Percentiles rank a stretch among this genome's conserved stretches.
Conservation (phyloP, 495 filamentous ascomycete genomes). For the Xylaria cubensis region DNA sequence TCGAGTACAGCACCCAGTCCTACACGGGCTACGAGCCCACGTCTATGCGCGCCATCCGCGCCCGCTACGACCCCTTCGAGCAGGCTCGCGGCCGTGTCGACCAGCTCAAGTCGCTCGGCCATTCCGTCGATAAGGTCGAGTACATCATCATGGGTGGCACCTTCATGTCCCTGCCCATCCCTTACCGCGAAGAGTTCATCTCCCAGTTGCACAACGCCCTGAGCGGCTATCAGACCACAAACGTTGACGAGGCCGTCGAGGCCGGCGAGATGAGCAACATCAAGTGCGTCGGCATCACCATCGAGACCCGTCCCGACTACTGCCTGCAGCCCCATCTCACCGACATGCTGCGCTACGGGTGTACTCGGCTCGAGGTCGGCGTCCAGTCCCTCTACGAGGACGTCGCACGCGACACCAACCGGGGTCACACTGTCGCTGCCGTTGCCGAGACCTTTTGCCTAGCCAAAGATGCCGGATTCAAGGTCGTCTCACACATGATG, state of each 20-base stretch:
- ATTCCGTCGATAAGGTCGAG: constrained; percentile 98
- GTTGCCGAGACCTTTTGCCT: constrained; percentile 94
- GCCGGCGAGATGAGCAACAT: constrained; percentile 91
- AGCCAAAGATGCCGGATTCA: constrained; percentile 97
- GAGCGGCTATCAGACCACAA: constrained; percentile 85
- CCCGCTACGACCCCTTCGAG: constrained; percentile 97
- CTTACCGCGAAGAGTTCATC: constrained; percentile 91
- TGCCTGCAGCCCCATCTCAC: constrained; percentile 90
- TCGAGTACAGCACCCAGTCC: constrained; percentile 97
- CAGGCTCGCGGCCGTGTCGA: constrained; percentile 95
- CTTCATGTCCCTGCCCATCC: constrained; percentile 93
- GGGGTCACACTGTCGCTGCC: constrained; percentile 92
- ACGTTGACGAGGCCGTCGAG: constrained; percentile 93
- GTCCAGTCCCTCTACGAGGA: constrained; percentile 98
- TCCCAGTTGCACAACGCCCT: constrained; percentile 95
- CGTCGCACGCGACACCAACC: constrained; percentile 96
- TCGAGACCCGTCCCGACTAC: constrained; percentile 96
- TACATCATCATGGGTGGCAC: constrained; percentile 99
- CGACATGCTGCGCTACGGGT: constrained; percentile 95
- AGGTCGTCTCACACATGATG: constrained; percentile 99
- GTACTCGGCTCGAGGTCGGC: constrained; percentile 91
- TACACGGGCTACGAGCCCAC: constrained; percentile 99
- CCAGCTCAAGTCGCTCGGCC: constrained; percentile 91
- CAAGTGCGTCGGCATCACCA: constrained; percentile 98
- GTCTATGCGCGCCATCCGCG: constrained; percentile 96